These are phyloP conservation scores for Dacryopinax primogenitus DNA, from an alignment of 768 basidiomycete species.

Conservation along the genomic window DNA sequence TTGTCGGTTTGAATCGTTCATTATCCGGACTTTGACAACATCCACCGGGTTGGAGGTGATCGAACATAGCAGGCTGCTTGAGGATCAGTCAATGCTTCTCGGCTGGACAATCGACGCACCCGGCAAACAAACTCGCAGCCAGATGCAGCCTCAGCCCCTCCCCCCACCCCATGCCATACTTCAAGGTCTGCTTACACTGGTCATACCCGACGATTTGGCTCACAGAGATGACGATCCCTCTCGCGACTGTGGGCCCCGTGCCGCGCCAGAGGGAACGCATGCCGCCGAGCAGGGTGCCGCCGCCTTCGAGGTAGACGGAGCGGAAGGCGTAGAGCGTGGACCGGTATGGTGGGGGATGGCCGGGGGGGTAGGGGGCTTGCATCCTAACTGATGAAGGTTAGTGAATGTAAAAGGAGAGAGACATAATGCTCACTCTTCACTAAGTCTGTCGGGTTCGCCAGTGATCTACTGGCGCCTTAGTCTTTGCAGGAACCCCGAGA, in stretches of 20 bases:
- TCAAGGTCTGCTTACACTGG: slow-evolving; percentile 28
- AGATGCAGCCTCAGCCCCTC: slow-evolving; percentile 28
- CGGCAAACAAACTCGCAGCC: slow-evolving; percentile 27
- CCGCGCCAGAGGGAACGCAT: slow-evolving; percentile 27
- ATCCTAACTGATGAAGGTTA: slow-evolving; percentile 24
- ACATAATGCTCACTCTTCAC: slow-evolving; percentile 24
- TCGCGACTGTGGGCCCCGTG: slow-evolving; percentile 26
- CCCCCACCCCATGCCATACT: slow-evolving; percentile 24
- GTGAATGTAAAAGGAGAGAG: background rate
- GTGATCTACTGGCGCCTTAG: slow-evolving; percentile 18
- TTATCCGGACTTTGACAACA: slow-evolving; percentile 30
- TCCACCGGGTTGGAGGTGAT: slow-evolving; percentile 32
- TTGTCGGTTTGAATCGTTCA: slow-evolving; percentile 29
- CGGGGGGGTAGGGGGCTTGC: slow-evolving; percentile 29
- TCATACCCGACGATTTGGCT: slow-evolving; percentile 31
- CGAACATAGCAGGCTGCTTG: slow-evolving; percentile 26
- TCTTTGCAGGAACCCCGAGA: background rate
- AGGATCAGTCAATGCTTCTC: background rate
- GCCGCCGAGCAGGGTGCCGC: slow-evolving; percentile 18
- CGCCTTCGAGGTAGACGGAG: slow-evolving; percentile 25
- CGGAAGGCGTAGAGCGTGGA: slow-evolving; percentile 27
- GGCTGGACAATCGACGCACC: slow-evolving; percentile 16
- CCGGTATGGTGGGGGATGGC: slow-evolving; percentile 24
- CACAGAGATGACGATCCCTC: slow-evolving; percentile 27
- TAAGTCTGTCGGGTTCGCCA: slow-evolving; percentile 30